Evolutionary conservation across 1,284 basidiomycete species (phyloP).

Genomic region (Rhodotorula glutinis): DNA sequence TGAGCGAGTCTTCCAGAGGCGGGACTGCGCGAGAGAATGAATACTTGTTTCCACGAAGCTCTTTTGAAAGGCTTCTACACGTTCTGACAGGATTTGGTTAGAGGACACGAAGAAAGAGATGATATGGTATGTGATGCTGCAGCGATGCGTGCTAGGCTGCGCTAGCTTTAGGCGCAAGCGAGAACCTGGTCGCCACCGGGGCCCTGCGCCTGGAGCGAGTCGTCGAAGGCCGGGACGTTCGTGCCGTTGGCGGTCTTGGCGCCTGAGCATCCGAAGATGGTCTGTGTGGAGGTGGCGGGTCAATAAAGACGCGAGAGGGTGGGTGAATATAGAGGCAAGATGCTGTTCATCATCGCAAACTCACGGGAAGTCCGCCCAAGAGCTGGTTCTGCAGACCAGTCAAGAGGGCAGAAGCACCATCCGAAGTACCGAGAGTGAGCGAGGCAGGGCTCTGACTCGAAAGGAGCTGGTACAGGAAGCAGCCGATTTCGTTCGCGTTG

Average conservation of each 20-base stretch:
- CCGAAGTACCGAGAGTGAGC: background rate
- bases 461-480: constrained; percentile 4
- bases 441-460: constrained; percentile 2
- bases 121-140: no score
- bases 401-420: background rate
- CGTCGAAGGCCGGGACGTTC: background rate
- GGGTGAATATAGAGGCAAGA: no score
- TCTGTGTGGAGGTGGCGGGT: no score
- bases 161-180: background rate
- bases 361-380: background rate
- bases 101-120: no score
- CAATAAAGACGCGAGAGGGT: no score
- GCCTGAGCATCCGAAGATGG: constrained; percentile 1
- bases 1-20: no score
- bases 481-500: constrained; percentile 6
- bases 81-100: no score
- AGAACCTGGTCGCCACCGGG: background rate
- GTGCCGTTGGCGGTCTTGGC: background rate
- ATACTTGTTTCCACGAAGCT: background rate
- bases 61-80: no score
- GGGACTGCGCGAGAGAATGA: no score
- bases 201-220: constrained; percentile 1
- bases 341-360: background rate
- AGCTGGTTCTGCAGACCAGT: constrained; percentile 8
- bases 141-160: no score